Conservation (phyloP, 306 rosid genomes). For the Citrullus colocynthis region DNA sequence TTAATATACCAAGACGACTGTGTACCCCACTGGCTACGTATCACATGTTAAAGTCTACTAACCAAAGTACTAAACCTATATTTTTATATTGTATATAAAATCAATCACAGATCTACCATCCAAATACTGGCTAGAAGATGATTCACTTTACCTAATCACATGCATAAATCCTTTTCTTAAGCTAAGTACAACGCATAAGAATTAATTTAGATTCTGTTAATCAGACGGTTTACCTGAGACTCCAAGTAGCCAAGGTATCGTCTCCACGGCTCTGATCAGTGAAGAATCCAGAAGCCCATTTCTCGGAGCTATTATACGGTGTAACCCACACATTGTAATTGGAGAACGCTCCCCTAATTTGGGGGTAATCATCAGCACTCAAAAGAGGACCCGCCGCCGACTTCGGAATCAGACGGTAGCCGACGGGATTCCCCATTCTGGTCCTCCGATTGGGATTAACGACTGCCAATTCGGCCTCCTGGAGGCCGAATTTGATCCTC, state of each 20-base stretch:
- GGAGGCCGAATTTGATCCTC: background rate
- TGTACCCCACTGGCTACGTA: background rate
- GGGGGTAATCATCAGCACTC: slow-evolving; percentile 37
- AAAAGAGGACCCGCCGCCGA: slow-evolving; percentile 21
- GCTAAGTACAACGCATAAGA: background rate
- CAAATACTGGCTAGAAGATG: background rate
- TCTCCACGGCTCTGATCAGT: slow-evolving; percentile 39
- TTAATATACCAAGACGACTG: background rate
- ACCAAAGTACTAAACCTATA: background rate
- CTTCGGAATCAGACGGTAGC: slow-evolving; percentile 37
- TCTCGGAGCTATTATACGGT: slow-evolving; percentile 42
- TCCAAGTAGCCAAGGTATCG: slow-evolving; percentile 37
- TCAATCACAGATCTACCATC: background rate
- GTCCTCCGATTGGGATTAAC: slow-evolving; percentile 18
- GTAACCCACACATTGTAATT: slow-evolving; percentile 38
- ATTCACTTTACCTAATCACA: background rate
- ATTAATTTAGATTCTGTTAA: background rate
- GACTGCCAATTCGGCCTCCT: background rate
- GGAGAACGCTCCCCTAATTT: slow-evolving; percentile 39
- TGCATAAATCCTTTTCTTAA: background rate
- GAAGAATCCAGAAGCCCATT: slow-evolving; percentile 33
- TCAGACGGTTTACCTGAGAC: slow-evolving; percentile 8
- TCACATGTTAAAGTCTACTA: background rate
- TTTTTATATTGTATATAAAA: background rate
- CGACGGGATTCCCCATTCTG: slow-evolving; percentile 26